These are phyloP conservation scores for Podila verticillata DNA, from an alignment of 192 early-diverging fungal species.

Conservation along the genomic window DNA sequence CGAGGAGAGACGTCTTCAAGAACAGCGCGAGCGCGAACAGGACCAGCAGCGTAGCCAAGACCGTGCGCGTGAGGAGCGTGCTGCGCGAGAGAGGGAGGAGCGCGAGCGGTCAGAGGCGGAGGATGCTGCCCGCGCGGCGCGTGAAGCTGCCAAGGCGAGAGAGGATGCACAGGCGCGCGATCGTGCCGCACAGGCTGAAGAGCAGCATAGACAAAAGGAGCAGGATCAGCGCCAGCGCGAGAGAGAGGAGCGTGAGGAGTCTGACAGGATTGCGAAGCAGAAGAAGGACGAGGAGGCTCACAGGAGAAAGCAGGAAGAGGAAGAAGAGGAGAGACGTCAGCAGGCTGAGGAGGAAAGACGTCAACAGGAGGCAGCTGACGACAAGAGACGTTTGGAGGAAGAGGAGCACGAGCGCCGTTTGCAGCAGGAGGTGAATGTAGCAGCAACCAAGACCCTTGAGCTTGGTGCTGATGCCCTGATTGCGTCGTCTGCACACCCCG, in stretches of 20 bases:
- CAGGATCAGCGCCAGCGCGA: conserved; percentile 39
- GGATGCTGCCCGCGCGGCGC: conserved; percentile 31
- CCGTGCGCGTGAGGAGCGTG: conserved; percentile 55
- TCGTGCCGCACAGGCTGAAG: conserved; percentile 19
- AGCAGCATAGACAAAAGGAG: conserved; percentile 38
- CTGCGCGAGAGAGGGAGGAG: conserved; percentile 52
- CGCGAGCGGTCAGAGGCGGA: conserved; percentile 38
- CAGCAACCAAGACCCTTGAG: conserved; percentile 11
- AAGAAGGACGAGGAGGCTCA: conserved; percentile 19
- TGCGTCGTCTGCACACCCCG: conserved; percentile 24
- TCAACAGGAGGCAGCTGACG: conserved; percentile 29
- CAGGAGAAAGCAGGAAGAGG: conserved; percentile 38
- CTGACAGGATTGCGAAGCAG: conserved; percentile 15
- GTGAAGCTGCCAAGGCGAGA: conserved; percentile 20
- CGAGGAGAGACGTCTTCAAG: conserved; percentile 50
- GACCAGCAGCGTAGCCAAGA: conserved; percentile 47
- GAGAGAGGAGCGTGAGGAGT: conserved; percentile 35
- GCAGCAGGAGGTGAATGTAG: conserved; percentile 11
- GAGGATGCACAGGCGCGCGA: conserved; percentile 22
- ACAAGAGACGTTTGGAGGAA: conserved; percentile 22
- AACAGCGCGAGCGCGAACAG: conserved; percentile 31
- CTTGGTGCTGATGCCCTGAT: conserved; percentile 24
- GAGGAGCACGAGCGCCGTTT: conserved; percentile 12
- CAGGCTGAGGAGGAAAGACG: conserved; percentile 51
- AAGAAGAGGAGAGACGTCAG: conserved; percentile 28